Evolutionary conservation across 257 asterid genomes (phyloP).

Genomic region (Nicotiana tomentosiformis): DNA sequence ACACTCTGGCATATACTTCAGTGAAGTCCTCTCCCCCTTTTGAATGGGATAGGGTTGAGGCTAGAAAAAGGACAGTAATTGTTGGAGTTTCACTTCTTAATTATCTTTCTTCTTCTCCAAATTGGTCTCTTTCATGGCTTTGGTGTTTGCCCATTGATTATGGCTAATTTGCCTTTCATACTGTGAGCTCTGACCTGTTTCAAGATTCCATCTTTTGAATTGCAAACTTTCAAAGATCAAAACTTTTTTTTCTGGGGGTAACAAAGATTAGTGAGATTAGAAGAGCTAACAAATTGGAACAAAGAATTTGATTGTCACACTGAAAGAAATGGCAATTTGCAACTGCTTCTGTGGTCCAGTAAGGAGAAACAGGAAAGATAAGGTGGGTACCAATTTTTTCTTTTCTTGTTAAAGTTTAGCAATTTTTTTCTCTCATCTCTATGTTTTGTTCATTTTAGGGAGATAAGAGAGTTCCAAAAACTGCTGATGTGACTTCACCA

Average conservation of each 20-base stretch:
- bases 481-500: slow-evolving; percentile 25
- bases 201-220: slow-evolving; percentile 16
- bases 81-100: slow-evolving; percentile 22
- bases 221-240: slow-evolving; percentile 2
- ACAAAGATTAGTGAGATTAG: background rate
- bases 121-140: slow-evolving; percentile 36
- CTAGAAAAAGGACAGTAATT: slow-evolving; percentile 14
- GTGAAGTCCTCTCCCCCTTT: slow-evolving; percentile 22
- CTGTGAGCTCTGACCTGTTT: slow-evolving; percentile 8
- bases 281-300: background rate
- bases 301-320: background rate
- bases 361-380: slow-evolving; percentile 40
- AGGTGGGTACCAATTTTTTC: slow-evolving; percentile 24
- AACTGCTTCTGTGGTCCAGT: slow-evolving; percentile 38
- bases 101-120: slow-evolving; percentile 23
- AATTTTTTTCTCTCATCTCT: background rate
- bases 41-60: slow-evolving; percentile 35
- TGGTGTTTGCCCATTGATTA: slow-evolving; percentile 59
- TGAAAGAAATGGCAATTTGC: slow-evolving; percentile 33
- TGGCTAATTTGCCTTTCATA: slow-evolving; percentile 32
- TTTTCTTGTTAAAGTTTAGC: background rate
- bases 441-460: slow-evolving; percentile 29
- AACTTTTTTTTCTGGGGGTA: background rate
- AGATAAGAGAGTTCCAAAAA: slow-evolving; percentile 8
- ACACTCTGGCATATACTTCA: slow-evolving; percentile 58